A percentile compares a stretch with the other conserved stretches of the same genome.
phyloP scores from a whole-genome alignment of 371 early-diverging fungal species.

The Actinomortierella wolfii region DNA sequence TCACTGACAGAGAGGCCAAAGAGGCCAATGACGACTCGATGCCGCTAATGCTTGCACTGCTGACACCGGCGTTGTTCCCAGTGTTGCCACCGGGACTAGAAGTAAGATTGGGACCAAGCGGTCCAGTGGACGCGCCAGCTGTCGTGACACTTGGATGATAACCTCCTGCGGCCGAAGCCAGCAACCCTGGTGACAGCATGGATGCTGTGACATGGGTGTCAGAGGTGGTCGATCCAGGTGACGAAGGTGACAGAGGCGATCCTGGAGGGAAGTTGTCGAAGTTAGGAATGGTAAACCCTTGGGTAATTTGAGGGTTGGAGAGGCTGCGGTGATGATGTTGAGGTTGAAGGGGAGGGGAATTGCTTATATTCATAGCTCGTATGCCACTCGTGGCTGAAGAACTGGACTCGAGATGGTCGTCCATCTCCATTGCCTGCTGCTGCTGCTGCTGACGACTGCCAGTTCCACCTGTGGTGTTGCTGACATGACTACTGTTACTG shows the following conservation, averaged over 20 bases:
- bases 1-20: slow-evolving; percentile 33
- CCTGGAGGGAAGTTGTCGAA: slow-evolving; percentile 25
- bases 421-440: slow-evolving; percentile 5
- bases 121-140: neutral
- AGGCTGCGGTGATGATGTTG: slow-evolving; percentile 26
- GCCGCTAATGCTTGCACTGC: slow-evolving; percentile 12
- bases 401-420: no score
- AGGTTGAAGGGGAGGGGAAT: no score
- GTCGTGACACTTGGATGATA: neutral
- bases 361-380: no score
- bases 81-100: slow-evolving; percentile 6
- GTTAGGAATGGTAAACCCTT: slow-evolving; percentile 32
- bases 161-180: slow-evolving; percentile 7
- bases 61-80: slow-evolving; percentile 1
- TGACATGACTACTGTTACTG: slow-evolving; percentile 5
- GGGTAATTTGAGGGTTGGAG: slow-evolving; percentile 37
- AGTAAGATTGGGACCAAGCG: slow-evolving; percentile 9
- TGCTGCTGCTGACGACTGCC: slow-evolving; percentile 1
- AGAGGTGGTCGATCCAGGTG: slow-evolving; percentile 36
- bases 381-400: no score
- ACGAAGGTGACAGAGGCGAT: slow-evolving; percentile 35
- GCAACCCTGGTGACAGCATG: slow-evolving; percentile 31
- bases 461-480: neutral
- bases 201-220: slow-evolving; percentile 28
- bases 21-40: slow-evolving; percentile 43